Percentiles rank a stretch among this genome's conserved stretches.
These are phyloP conservation scores for Podospora pseudoanserina DNA, from an alignment of 495 filamentous ascomycete genomes.

Conservation along the genomic window DNA sequence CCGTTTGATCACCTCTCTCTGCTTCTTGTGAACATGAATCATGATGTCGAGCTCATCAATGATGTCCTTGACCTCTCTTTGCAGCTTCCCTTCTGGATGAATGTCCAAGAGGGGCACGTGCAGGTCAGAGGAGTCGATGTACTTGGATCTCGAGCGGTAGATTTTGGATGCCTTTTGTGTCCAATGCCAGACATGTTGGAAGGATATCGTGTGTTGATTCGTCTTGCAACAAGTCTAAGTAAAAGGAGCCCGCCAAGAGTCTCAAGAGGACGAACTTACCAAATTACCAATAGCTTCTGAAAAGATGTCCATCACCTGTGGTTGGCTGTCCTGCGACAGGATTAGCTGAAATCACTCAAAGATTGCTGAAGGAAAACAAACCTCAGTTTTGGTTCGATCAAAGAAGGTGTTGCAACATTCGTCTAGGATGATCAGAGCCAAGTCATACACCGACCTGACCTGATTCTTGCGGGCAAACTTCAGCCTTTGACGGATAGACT, in stretches of 20 bases:
- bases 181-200: conserved; percentile 38
- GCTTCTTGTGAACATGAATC: conserved; percentile 53
- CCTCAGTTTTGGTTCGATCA: conserved; percentile 53
- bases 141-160: conserved; percentile 29
- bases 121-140: conserved; percentile 26
- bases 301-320: conserved; percentile 68
- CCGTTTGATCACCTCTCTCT: conserved; percentile 54
- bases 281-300: conserved; percentile 46
- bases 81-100: conserved; percentile 59
- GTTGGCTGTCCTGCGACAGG: conserved; percentile 47
- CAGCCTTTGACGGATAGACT: conserved; percentile 47
- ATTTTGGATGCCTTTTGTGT: conserved; percentile 29
- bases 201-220: conserved; percentile 35
- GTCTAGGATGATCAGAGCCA: conserved; percentile 62
- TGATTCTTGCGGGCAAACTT: conserved; percentile 45
- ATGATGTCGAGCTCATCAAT: conserved; percentile 73
- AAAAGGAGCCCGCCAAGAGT: background rate
- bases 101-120: conserved; percentile 61
- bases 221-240: conserved; percentile 18
- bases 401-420: conserved; percentile 62
- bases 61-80: conserved; percentile 67
- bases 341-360: no score
- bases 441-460: conserved; percentile 63
- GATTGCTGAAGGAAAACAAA: background rate
- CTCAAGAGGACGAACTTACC: conserved; percentile 22